These are phyloP conservation scores for Kwoniella sp. DNA, from an alignment of 768 basidiomycete genomes.

Conservation along the genomic window DNA sequence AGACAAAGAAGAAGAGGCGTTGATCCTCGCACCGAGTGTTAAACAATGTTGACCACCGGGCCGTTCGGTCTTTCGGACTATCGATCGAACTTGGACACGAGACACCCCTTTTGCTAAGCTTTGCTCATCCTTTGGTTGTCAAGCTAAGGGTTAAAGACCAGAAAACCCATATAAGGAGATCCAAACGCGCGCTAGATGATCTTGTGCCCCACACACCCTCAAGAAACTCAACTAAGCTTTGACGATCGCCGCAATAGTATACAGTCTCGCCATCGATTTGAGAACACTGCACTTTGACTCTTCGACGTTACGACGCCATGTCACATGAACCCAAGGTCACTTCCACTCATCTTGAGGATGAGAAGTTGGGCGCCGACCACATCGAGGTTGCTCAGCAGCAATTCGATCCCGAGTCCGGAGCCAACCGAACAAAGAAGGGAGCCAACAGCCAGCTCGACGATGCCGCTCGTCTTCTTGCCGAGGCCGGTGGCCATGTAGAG, in stretches of 20 bases:
- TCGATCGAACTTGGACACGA: neutral
- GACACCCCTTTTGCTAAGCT: too few species aligned
- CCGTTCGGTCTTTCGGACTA: constrained; percentile 6
- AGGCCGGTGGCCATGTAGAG: constrained; percentile 34
- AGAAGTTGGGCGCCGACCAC: constrained; percentile 20
- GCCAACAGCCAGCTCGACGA: constrained; percentile 36
- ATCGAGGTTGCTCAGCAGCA: constrained; percentile 17
- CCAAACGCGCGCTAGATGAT: too few species aligned
- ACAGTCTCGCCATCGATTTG: too few species aligned
- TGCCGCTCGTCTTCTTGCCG: constrained; percentile 27
- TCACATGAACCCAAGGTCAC: constrained; percentile 1
- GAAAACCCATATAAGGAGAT: too few species aligned
- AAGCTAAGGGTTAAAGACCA: neutral
- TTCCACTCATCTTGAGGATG: constrained; percentile 21
- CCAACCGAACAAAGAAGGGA: constrained; percentile 3
- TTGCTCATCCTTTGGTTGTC: neutral
- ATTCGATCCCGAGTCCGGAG: constrained; percentile 15
- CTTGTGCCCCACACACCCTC: too few species aligned
- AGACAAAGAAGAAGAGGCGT: neutral
- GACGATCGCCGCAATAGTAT: too few species aligned
- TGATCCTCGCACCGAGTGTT: neutral
- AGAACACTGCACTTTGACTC: neutral
- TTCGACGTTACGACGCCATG: neutral
- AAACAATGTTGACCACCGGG: neutral
- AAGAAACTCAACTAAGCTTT: too few species aligned